These are phyloP conservation scores for Hymenoscyphus fraxineus DNA, from an alignment of 2,329 filamentous ascomycete species.

Conservation along the genomic window DNA sequence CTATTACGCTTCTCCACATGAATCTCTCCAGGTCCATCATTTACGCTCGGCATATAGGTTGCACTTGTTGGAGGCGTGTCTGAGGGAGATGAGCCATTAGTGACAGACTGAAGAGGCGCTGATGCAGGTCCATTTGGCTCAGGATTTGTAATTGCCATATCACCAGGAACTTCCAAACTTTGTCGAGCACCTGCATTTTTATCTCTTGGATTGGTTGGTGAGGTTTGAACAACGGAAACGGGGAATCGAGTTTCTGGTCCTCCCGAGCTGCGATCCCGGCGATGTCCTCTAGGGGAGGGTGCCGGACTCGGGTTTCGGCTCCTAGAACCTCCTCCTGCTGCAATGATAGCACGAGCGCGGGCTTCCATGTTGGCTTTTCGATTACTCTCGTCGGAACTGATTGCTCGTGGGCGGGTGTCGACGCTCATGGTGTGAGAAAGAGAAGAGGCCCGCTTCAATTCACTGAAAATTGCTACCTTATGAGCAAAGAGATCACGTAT, in stretches of 20 bases:
- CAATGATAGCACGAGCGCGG: conserved; percentile 75
- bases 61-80: conserved; percentile 28
- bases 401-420: conserved; percentile 68
- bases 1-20: conserved; percentile 12
- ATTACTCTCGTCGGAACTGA: conserved; percentile 94
- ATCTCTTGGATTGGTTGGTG: conserved; percentile 47
- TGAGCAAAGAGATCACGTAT: conserved; percentile 88
- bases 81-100: conserved; percentile 11
- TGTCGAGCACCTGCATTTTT: conserved; percentile 42
- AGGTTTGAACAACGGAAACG: conserved; percentile 54
- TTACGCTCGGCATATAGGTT: conserved; percentile 31
- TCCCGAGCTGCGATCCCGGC: conserved; percentile 75
- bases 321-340: conserved; percentile 48
- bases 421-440: conserved; percentile 61
- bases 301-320: conserved; percentile 73
- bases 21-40: conserved; percentile 23
- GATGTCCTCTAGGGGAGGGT: conserved; percentile 58
- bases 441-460: conserved; percentile 84
- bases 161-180: conserved; percentile 74
- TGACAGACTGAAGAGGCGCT: conserved; percentile 10
- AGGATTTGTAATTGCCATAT: conserved; percentile 18
- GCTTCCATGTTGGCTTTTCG: conserved; percentile 93
- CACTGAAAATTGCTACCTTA: conserved; percentile 93
- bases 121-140: conserved; percentile 22
- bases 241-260: conserved; percentile 79